Percentiles rank a stretch among this genome's conserved stretches.
These are phyloP conservation scores for Berberis thunbergii DNA, from an alignment of 164 flowering plant genomes.

Conservation along the genomic window DNA sequence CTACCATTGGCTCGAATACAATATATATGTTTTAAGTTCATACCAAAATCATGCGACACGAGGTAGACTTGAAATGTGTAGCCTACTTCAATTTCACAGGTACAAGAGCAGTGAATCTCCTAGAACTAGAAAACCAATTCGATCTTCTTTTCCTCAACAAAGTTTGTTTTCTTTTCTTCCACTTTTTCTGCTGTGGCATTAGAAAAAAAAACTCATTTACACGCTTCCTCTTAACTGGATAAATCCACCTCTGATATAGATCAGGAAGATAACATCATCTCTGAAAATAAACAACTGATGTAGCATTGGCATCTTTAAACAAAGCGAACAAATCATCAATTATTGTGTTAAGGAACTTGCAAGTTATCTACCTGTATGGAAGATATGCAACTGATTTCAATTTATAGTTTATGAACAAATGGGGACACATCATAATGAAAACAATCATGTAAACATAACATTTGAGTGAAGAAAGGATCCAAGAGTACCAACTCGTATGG, in stretches of 20 bases:
- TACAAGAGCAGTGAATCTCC: no score
- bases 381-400: conserved; percentile 93
- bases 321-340: conserved; percentile 97
- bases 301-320: conserved; percentile 88
- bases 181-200: no score
- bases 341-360: conserved; percentile 96
- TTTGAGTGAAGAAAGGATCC: conserved; percentile 93
- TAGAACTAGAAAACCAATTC: no score
- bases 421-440: conserved; percentile 98
- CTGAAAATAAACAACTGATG: conserved; percentile 96
- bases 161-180: no score
- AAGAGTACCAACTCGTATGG: conserved; percentile 30
- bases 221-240: conserved; percentile 81
- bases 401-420: conserved; percentile 92
- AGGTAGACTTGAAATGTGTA: no score
- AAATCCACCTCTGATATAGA: conserved; percentile 83
- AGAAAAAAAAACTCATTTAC: conserved; percentile 85
- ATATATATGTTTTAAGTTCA: no score
- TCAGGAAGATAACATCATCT: conserved; percentile 86
- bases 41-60: no score
- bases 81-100: no score
- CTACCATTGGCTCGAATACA: no score
- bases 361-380: conserved; percentile 99
- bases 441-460: conserved; percentile 99
- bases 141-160: no score